phyloP scores from a whole-genome alignment of 2,329 filamentous ascomycete species.

The Neophaeococcomyces mojaviensis region DNA sequence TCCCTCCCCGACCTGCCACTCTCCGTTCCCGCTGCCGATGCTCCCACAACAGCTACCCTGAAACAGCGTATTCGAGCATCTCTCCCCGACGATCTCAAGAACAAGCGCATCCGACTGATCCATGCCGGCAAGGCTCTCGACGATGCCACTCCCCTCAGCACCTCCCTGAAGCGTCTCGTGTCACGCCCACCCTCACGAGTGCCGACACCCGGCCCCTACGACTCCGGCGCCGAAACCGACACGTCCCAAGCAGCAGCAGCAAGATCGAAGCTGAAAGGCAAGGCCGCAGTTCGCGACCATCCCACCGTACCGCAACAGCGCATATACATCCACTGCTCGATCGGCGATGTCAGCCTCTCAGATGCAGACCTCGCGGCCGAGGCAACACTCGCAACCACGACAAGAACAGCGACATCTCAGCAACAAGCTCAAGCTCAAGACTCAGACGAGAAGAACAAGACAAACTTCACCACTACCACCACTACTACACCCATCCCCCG shows the following conservation, averaged over 20 bases:
- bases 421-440: conserved; percentile 5
- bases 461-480: conserved; percentile 15
- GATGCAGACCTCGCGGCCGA: conserved; percentile 63
- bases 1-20: conserved; percentile 76
- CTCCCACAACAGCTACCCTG: conserved; percentile 66
- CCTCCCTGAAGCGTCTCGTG: conserved; percentile 58
- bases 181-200: conserved; percentile 41
- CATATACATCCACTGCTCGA: conserved; percentile 88
- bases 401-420: background rate
- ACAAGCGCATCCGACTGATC: conserved; percentile 76
- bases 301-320: conserved; percentile 38
- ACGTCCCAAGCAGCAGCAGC: conserved; percentile 8
- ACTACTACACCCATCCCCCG: conserved; percentile 54
- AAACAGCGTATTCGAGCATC: conserved; percentile 73
- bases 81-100: conserved; percentile 55
- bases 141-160: conserved; percentile 61
- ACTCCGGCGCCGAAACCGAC: conserved; percentile 18
- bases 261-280: conserved; percentile 55
- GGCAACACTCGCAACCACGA: conserved; percentile 32
- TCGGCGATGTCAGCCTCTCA: conserved; percentile 67
- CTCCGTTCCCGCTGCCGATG: conserved; percentile 59
- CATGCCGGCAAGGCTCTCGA: conserved; percentile 79
- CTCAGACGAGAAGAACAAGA: conserved; percentile 1
- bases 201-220: conserved; percentile 21
- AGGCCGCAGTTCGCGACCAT: conserved; percentile 50